Percentiles rank a stretch among this genome's conserved stretches.
These are phyloP conservation scores for Colletotrichum sublineola DNA, from an alignment of 2,329 filamentous ascomycete species.

Conservation along the genomic window DNA sequence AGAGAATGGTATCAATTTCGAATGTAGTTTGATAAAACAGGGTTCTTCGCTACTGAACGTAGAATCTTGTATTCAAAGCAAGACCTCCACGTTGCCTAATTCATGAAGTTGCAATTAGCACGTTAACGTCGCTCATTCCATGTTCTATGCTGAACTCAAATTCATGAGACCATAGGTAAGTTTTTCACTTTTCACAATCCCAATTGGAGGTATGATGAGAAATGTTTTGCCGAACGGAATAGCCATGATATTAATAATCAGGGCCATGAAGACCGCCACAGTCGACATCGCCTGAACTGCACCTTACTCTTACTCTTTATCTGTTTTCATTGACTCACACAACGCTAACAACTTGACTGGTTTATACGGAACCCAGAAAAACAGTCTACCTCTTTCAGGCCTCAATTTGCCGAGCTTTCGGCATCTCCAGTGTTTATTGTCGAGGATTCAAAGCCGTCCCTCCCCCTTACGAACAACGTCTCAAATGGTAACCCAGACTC, in stretches of 20 bases:
- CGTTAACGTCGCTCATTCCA: not conserved
- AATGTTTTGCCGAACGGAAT: constrained; percentile 35
- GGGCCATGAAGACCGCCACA: constrained; percentile 19
- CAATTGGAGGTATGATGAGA: not conserved
- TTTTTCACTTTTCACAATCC: not conserved
- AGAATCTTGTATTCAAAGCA: not conserved
- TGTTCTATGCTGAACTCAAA: not conserved
- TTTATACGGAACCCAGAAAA: no score
- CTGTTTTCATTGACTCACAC: not conserved
- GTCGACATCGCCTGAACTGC: constrained; percentile 30
- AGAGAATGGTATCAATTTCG: not conserved
- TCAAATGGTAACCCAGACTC: constrained; percentile 61
- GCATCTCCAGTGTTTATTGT: not conserved
- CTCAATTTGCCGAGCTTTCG: not conserved
- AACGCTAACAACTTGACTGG: not conserved
- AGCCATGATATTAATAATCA: not conserved
- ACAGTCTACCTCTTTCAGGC: not conserved
- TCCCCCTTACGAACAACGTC: constrained; percentile 51
- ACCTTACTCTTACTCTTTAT: not conserved
- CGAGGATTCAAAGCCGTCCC: constrained; percentile 43
- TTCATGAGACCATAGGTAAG: not conserved
- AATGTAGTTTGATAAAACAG: not conserved
- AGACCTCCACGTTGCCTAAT: not conserved
- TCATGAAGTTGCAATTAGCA: not conserved
- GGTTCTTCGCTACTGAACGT: not conserved